Conservation (phyloP, 2,329 filamentous ascomycete genomes). For the Colletotrichum sp. region DNA sequence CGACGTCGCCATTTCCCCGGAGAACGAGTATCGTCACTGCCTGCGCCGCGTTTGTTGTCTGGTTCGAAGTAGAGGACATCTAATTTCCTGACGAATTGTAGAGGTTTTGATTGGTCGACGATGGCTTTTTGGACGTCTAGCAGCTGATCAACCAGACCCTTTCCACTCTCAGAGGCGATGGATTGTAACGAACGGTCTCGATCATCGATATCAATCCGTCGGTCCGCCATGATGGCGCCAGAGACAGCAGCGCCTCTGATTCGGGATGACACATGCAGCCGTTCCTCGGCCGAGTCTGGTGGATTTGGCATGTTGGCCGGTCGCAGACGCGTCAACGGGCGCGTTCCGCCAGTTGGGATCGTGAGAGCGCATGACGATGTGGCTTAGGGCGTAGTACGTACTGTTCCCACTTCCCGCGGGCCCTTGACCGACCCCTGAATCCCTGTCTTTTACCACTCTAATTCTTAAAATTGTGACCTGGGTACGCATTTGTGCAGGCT, state of each 20-base stretch:
- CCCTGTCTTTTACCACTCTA: background rate
- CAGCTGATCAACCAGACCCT: background rate
- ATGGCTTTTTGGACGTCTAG: background rate
- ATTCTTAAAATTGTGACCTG: background rate
- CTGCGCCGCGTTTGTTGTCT: background rate
- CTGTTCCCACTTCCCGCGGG: background rate
- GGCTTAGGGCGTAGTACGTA: background rate
- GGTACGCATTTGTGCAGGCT: background rate
- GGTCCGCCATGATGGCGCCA: background rate
- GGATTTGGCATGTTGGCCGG: background rate
- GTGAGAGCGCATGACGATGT: background rate
- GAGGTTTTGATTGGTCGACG: background rate
- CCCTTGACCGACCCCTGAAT: background rate
- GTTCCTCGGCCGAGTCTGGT: background rate
- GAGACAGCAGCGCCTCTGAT: background rate
- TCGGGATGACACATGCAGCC: background rate
- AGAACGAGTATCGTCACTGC: background rate
- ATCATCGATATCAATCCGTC: background rate
- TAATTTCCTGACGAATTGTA: background rate
- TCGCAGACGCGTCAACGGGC: background rate
- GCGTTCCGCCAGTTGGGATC: background rate
- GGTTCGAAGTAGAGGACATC: background rate
- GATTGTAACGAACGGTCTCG: background rate
- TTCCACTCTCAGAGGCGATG: background rate
- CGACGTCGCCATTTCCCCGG: background rate